Evolutionary conservation across 2,329 filamentous ascomycete species (phyloP).

Genomic region (Setomelanomma holmii): DNA sequence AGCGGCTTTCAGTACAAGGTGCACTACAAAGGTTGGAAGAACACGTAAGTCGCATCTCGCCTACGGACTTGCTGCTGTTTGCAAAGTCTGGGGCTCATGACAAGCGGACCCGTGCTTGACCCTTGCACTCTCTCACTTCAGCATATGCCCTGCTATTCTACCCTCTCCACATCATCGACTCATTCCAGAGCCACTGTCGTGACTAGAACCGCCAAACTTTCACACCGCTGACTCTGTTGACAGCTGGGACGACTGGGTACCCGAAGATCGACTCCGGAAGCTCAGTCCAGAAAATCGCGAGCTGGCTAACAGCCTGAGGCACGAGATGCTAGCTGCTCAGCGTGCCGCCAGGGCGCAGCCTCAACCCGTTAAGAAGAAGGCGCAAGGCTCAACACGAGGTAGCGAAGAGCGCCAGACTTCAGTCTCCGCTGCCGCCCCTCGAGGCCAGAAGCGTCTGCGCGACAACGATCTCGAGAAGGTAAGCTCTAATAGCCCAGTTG

Average conservation of each 20-base stretch:
- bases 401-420: conserved; percentile 78
- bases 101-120: neutral
- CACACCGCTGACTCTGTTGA: conserved; percentile 20
- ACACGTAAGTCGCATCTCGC: conserved; percentile 69
- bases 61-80: conserved; percentile 4
- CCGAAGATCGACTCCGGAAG: conserved; percentile 90
- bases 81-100: conserved; percentile 1
- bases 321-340: conserved; percentile 70
- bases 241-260: conserved; percentile 98
- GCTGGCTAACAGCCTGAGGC: conserved; percentile 75
- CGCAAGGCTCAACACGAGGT: conserved; percentile 68
- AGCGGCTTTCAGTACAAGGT: conserved; percentile 86
- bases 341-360: conserved; percentile 52
- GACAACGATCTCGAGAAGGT: conserved; percentile 87
- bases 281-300: conserved; percentile 95
- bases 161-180: neutral
- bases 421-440: conserved; percentile 61
- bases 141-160: neutral
- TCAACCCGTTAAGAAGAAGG: conserved; percentile 63
- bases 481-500: conserved; percentile 25
- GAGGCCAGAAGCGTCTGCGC: conserved; percentile 75
- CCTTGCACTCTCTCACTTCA: neutral
- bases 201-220: neutral
- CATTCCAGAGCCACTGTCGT: neutral
- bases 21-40: conserved; percentile 99